Evolutionary conservation across 352 stramenopile genomes (phyloP), one percentile per base, ranked within the genome.

Genomic region (Globisporangium paddicum): DNA sequence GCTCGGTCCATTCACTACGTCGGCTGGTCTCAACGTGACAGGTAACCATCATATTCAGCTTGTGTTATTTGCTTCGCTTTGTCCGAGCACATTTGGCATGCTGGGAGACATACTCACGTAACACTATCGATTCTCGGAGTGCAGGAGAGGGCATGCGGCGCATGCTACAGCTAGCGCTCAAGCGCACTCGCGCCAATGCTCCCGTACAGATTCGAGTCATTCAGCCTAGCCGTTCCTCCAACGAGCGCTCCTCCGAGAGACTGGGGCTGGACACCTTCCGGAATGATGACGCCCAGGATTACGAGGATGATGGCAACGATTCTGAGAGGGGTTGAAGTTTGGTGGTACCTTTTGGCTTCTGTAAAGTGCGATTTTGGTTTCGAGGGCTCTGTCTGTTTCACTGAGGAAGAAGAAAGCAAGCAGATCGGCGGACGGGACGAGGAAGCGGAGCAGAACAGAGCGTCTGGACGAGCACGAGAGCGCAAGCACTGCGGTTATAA

Each of bases 121-220:
- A 35, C 16, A 11, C 16, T 16, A 16, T 21, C 14, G n/a, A 8
- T 47, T 64, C n/a, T 48, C 21, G 10, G 9, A 44, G n/a, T 23
- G 23, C 48, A 86, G 75, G 75, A 49, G 59, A 68, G 2, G 75
- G 75, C 3, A 60, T 83, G 16, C 69, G 70, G 55, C 75, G 75
- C n/a, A 69, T 82, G 65, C 50, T 86, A 21, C 66, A 83, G n/a
- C 67, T 86, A n/a, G 71, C 75, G 13, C 55, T 86, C 45, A 72
- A 78, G 59, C 73, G 69, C 21, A 54, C 80, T 25, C 67, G 62
- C 23, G 67, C 55, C 7, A 79, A 60, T 16, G 26, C 35, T 11
- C 62, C 62, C 2, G 23, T 61, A 41, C 62, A 60, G 8, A 32
- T 55, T 11, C 26, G 42, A 5, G 32, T 64, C 32, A 60, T 60